phyloP scores from a whole-genome alignment of 2,329 filamentous ascomycete genomes.

The Curvularia sp. region DNA sequence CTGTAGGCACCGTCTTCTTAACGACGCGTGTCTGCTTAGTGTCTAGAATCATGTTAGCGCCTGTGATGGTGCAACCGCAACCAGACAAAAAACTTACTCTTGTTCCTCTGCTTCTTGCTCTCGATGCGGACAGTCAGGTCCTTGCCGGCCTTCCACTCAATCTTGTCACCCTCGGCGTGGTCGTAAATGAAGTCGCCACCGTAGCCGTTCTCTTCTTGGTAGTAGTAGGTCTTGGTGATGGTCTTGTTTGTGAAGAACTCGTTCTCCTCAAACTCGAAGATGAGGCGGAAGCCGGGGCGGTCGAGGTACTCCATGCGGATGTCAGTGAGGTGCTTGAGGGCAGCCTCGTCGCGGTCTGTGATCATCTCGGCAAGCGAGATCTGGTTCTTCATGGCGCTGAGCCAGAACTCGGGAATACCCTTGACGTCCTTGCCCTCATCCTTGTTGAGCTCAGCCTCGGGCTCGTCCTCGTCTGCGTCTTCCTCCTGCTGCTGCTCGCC shows the following conservation, averaged over 20 bases:
- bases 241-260: conserved; percentile 98
- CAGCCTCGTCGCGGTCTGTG: conserved; percentile 94
- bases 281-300: conserved; percentile 95
- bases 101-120: conserved; percentile 99
- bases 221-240: conserved; percentile 98
- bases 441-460: conserved; percentile 65
- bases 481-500: conserved; percentile 82
- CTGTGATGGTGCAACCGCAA: neutral
- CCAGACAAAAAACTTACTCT: conserved; percentile 70
- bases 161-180: conserved; percentile 96
- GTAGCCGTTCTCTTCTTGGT: conserved; percentile 98
- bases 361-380: conserved; percentile 97
- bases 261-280: conserved; percentile 96
- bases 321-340: conserved; percentile 86
- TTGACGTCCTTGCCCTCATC: conserved; percentile 63
- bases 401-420: conserved; percentile 98
- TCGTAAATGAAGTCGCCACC: conserved; percentile 99
- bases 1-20: conserved; percentile 98
- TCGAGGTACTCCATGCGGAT: conserved; percentile 99
- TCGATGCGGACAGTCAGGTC: conserved; percentile 94
- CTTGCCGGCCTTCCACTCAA: conserved; percentile 93
- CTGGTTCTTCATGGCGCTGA: conserved; percentile 99
- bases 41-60: conserved; percentile 62
- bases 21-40: conserved; percentile 99
- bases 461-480: conserved; percentile 58